Evolutionary conservation across 768 basidiomycete genomes (phyloP).

Genomic region (Hortiboletus flavorubellus): DNA sequence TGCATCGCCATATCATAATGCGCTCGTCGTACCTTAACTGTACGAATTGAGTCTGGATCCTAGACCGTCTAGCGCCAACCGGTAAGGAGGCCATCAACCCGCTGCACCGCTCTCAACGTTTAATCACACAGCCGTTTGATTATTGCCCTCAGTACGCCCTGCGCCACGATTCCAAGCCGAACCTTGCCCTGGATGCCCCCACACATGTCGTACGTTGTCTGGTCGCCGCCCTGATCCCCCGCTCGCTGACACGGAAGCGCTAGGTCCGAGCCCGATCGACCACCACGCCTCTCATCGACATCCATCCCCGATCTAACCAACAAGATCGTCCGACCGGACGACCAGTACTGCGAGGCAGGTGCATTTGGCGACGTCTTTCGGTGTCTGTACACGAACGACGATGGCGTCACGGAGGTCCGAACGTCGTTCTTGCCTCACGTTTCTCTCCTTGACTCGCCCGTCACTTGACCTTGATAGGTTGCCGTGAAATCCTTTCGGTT

Average conservation of each 20-base stretch:
- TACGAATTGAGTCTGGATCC: no score
- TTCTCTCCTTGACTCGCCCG: neutral
- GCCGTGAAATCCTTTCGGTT: slow-evolving; percentile 9
- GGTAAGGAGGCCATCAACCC: no score
- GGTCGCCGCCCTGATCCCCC: no score
- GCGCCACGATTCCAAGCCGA: neutral
- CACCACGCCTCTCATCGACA: neutral
- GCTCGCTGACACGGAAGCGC: no score
- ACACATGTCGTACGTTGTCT: neutral
- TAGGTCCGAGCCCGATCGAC: neutral
- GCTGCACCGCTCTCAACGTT: no score
- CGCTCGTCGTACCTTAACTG: no score
- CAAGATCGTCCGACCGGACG: neutral
- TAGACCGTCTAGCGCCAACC: no score
- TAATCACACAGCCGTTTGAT: neutral
- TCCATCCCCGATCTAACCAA: neutral
- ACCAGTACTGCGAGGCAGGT: slow-evolving; percentile 1
- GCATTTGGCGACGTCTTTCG: slow-evolving; percentile 8
- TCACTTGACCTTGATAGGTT: neutral
- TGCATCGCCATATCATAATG: no score
- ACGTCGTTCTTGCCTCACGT: neutral
- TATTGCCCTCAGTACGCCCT: neutral
- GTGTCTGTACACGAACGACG: neutral
- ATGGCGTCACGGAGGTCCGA: slow-evolving; percentile 1
- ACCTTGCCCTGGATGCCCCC: neutral